These are phyloP conservation scores for Paraconiothyrium brasiliense DNA, from an alignment of 2,329 filamentous ascomycete genomes.

Conservation along the genomic window DNA sequence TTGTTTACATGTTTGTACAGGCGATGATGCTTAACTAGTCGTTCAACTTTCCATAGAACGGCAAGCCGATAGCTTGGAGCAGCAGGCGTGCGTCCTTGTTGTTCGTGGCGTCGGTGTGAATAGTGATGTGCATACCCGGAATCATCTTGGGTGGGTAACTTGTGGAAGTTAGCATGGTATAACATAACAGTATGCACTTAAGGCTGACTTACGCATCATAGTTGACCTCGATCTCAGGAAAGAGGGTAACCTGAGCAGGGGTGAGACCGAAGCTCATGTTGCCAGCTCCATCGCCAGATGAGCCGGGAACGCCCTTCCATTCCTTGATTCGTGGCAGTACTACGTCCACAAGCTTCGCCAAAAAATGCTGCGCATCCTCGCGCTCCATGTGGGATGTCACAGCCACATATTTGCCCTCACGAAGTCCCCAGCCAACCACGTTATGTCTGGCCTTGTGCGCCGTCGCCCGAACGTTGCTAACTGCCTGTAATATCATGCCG, in stretches of 20 bases:
- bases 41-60: slow-evolving; percentile 79
- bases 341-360: slow-evolving; percentile 88
- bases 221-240: slow-evolving; percentile 94
- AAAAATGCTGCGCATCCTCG: slow-evolving; percentile 86
- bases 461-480: slow-evolving; percentile 78
- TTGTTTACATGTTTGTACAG: slow-evolving; percentile 35
- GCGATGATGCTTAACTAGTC: slow-evolving; percentile 31
- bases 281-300: slow-evolving; percentile 84
- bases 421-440: slow-evolving; percentile 79
- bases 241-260: slow-evolving; percentile 78
- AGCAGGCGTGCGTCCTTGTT: slow-evolving; percentile 86
- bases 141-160: slow-evolving; percentile 78
- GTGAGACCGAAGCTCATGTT: slow-evolving; percentile 86
- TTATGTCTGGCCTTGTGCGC: slow-evolving; percentile 75
- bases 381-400: slow-evolving; percentile 81
- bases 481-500: slow-evolving; percentile 83
- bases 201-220: slow-evolving; percentile 78
- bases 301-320: slow-evolving; percentile 81
- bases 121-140: slow-evolving; percentile 82
- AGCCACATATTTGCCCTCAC: slow-evolving; percentile 74
- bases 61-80: slow-evolving; percentile 75
- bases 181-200: neutral
- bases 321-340: slow-evolving; percentile 97
- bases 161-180: slow-evolving; percentile 1
- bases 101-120: slow-evolving; percentile 85